A percentile compares a stretch with the other conserved stretches of the same genome.
These are phyloP conservation scores for Saccharomyces kudriavzevii DNA, from an alignment of 805 yeast genomes.

Conservation along the genomic window DNA sequence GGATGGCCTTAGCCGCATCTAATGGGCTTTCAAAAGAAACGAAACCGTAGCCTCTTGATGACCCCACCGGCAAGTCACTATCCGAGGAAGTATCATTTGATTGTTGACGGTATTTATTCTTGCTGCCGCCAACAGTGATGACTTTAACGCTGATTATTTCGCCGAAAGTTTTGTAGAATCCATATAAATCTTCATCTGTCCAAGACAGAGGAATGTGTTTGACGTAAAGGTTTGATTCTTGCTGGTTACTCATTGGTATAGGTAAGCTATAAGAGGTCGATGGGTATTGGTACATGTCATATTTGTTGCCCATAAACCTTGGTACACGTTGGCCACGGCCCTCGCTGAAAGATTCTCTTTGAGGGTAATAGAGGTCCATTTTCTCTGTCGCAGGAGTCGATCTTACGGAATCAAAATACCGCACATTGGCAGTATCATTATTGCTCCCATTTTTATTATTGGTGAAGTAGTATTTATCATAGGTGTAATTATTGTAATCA, in stretches of 20 bases:
- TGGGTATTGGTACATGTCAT: neutral
- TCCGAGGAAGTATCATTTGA: conserved; percentile 2
- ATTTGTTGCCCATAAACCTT: neutral
- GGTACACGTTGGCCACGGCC: neutral
- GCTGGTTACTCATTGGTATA: conserved; percentile 38
- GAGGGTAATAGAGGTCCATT: neutral
- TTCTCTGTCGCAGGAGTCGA: neutral
- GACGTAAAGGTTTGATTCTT: conserved; percentile 67
- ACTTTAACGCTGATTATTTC: conserved; percentile 47
- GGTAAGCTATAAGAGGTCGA: conserved; percentile 15
- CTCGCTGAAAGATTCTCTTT: neutral
- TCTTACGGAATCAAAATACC: neutral
- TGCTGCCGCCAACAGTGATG: conserved; percentile 38
- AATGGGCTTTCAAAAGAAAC: conserved; percentile 62
- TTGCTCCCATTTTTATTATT: conserved; percentile 1
- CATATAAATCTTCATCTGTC: conserved; percentile 44
- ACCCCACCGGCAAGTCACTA: conserved; percentile 11
- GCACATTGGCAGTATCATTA: neutral
- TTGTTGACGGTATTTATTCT: conserved; percentile 6
- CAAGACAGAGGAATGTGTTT: conserved; percentile 51
- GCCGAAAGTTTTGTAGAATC: conserved; percentile 41
- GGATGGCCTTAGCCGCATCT: conserved; percentile 62
- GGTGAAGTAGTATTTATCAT: conserved; percentile 8
- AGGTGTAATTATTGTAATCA: neutral
- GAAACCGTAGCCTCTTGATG: conserved; percentile 73